Conservation (phyloP, 2,329 filamentous ascomycete genomes). For the Sclerotinia trifoliorum region DNA sequence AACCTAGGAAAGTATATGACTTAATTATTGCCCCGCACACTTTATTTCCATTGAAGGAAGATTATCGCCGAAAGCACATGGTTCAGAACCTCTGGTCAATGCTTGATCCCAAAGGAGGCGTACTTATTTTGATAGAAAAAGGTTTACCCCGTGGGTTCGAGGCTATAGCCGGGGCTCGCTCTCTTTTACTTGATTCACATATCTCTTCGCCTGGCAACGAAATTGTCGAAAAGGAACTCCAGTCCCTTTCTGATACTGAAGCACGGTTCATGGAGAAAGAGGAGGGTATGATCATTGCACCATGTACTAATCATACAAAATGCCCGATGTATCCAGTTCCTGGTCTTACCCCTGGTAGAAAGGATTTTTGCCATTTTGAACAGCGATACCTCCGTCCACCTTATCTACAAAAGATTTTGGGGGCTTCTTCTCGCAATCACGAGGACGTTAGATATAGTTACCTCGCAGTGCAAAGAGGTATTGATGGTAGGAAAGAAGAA, state of each 20-base stretch:
- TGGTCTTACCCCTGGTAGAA: conserved; percentile 70
- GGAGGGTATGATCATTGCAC: conserved; percentile 63
- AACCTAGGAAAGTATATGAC: conserved; percentile 76
- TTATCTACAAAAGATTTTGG: conserved; percentile 76
- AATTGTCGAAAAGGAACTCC: conserved; percentile 41
- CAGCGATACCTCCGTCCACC: conserved; percentile 84
- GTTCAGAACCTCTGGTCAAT: conserved; percentile 89
- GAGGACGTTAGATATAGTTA: conserved; percentile 93
- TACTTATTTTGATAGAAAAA: conserved; percentile 87
- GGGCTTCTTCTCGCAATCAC: conserved; percentile 70
- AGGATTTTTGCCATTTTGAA: conserved; percentile 87
- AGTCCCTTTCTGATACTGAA: conserved; percentile 31
- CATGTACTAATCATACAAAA: conserved; percentile 82
- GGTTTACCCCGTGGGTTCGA: conserved; percentile 91
- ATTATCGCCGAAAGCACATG: conserved; percentile 72
- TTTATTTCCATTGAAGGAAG: conserved; percentile 72
- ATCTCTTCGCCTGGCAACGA: conserved; percentile 61
- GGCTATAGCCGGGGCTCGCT: conserved; percentile 79
- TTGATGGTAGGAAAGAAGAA: conserved; percentile 47
- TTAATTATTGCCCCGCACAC: conserved; percentile 86
- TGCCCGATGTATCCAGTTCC: conserved; percentile 85
- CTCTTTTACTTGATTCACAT: conserved; percentile 73
- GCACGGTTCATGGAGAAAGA: conserved; percentile 47
- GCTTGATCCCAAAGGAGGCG: conserved; percentile 77
- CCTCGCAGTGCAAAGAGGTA: conserved; percentile 77